Evolutionary conservation across 2,329 filamentous ascomycete species (phyloP).

Genomic region (Aspergillus aculeatinus): DNA sequence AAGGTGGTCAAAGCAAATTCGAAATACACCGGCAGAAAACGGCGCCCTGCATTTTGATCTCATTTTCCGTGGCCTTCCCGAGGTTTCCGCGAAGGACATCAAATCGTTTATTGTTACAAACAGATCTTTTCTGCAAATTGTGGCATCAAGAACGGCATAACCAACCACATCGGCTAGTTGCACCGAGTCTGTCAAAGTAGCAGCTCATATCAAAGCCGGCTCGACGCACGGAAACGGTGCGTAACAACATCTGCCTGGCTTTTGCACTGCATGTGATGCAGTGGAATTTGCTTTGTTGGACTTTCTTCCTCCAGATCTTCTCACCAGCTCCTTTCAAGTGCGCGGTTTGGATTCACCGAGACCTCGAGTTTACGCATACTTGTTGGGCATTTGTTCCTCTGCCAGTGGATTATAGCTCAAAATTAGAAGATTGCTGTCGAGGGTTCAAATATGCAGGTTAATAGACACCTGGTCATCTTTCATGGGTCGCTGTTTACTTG

Average conservation of each 20-base stretch:
- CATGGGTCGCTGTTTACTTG: neutral
- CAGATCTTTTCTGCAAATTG: neutral
- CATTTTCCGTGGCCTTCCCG: neutral
- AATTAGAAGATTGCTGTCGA: neutral
- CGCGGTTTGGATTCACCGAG: neutral
- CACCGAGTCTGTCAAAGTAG: neutral
- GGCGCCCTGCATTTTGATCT: constrained; percentile 69
- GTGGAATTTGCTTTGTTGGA: neutral
- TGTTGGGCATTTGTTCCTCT: neutral
- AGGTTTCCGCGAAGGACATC: neutral
- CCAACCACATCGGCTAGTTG: neutral
- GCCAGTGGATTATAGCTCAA: neutral
- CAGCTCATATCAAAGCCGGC: neutral
- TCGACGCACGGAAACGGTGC: neutral
- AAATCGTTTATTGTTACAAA: neutral
- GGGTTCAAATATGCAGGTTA: neutral
- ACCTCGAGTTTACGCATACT: neutral
- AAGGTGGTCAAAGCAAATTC: constrained; percentile 89
- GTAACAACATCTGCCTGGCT: neutral
- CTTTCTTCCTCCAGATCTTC: neutral
- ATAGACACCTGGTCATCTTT: neutral
- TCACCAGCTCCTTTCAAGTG: neutral
- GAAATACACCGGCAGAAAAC: constrained; percentile 91
- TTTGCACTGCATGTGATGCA: neutral
- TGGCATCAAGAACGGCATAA: neutral